Base-by-base conservation (phyloP, 768 basidiomycete genomes). In the Cubamyces sp. region DNA sequence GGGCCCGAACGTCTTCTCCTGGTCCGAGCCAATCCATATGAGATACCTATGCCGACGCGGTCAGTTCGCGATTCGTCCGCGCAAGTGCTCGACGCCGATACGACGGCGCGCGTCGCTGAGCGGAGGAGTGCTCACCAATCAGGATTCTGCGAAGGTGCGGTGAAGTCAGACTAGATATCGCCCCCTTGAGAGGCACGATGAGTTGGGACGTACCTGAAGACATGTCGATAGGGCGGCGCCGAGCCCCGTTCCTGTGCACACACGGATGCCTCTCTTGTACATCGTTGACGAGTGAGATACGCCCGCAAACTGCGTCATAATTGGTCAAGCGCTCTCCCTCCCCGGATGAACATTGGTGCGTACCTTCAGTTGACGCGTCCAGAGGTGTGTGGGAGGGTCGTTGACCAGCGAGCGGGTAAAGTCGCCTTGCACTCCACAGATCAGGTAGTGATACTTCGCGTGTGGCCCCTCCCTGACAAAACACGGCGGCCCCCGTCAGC, bases 371-470 rank as follows among this genome's bases (percentile, higher is more conserved):
- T 79, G 70, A n/a, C 79, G 74, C 5, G 79, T 80, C 79, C 79
- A 80, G 30, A 80, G 54, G 42, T 72, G 69, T 16, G 65, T 75
- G 15, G 79, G 79, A 40, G 77, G 77, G 48, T 78, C 69, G 49
- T 78, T 73, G 56, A 80, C 77, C 30, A 80, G 71, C 19, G 76
- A 70, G 37, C 73, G 70, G 5, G 79, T 80, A 66, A 80, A 80
- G 59, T 80, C 79, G 37, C 79, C 79, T 67, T 79, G 77, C n/a
- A 80, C 78, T 47, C 79, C 79, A 53, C 77, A 78, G 55, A 80
- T 76, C 68, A 80, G 68, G 68, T 78, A 79, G 65, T 80, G 79
- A 60, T 77, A 76, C 60, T 77, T 73, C 9, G 79, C 70, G 39
- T 78, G 71, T 3, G 70, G 73, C 14, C 79, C 78, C 67, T 78